Percentiles rank a stretch among this genome's conserved stretches.
These are phyloP conservation scores for Dothiorella sarmentorum DNA, from an alignment of 2,329 filamentous ascomycete species.

Conservation along the genomic window DNA sequence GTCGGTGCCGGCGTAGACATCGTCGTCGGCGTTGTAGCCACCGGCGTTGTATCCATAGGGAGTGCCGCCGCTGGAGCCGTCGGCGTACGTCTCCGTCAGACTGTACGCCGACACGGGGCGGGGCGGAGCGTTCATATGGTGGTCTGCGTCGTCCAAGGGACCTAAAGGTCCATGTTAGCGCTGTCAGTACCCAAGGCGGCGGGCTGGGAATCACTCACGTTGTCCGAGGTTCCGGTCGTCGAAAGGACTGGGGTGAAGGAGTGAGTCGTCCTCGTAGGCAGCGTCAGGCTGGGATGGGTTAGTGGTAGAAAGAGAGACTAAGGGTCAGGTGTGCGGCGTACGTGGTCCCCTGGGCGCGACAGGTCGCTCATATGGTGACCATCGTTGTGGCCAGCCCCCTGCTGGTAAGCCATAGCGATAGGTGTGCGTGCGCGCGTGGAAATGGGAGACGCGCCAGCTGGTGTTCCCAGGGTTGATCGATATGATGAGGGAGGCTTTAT, in stretches of 20 bases:
- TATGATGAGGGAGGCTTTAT: background rate
- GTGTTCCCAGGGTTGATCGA: slow-evolving; percentile 9
- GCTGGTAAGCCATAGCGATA: slow-evolving; percentile 35
- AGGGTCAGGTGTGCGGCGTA: slow-evolving; percentile 23
- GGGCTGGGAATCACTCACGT: too few species aligned
- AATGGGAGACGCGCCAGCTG: slow-evolving; percentile 15
- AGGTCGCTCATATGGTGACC: slow-evolving; percentile 25
- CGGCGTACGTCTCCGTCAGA: slow-evolving; percentile 47
- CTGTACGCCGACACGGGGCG: slow-evolving; percentile 46
- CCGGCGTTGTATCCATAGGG: slow-evolving; percentile 29
- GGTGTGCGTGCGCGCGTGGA: slow-evolving; percentile 22
- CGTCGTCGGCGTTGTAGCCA: slow-evolving; percentile 26
- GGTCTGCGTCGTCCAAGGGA: slow-evolving; percentile 45
- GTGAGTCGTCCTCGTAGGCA: slow-evolving; percentile 49
- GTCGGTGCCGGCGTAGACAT: slow-evolving; percentile 39
- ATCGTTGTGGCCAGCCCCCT: slow-evolving; percentile 34
- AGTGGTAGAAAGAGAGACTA: slow-evolving; percentile 12
- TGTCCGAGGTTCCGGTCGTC: too few species aligned
- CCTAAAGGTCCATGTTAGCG: slow-evolving; percentile 28
- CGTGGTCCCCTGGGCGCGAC: slow-evolving; percentile 25
- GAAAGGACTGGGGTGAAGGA: slow-evolving; percentile 49
- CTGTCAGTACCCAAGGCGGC: background rate
- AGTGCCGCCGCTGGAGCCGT: slow-evolving; percentile 31
- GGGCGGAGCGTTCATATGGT: slow-evolving; percentile 27
- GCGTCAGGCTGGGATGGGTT: slow-evolving; percentile 30